phyloP scores from a whole-genome alignment of 768 basidiomycete species.

The Naganishia vishniacii region DNA sequence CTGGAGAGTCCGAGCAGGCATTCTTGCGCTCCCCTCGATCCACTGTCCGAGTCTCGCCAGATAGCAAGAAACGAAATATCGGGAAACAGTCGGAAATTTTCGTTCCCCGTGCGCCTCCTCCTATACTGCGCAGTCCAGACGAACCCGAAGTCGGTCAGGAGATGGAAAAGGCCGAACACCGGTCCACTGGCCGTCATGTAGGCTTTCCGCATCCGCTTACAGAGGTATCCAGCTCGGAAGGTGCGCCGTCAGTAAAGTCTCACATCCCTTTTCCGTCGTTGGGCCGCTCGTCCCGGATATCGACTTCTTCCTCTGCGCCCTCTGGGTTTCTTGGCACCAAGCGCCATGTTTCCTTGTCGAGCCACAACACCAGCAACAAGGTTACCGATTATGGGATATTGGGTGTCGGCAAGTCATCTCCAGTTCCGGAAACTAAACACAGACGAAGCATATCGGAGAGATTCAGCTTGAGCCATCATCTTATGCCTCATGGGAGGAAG shows the following conservation, averaged over 20 bases:
- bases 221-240: neutral
- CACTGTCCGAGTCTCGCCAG: neutral
- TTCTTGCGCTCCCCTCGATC: too few relatives aligned
- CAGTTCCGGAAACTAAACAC: neutral
- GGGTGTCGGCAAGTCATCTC: neutral
- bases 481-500: slow-evolving; percentile 1
- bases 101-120: slow-evolving; percentile 2
- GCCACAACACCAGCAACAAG: neutral
- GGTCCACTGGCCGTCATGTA: neutral
- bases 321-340: slow-evolving; percentile 1
- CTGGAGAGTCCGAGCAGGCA: neutral
- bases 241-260: neutral
- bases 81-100: neutral
- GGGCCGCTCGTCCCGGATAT: neutral
- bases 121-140: neutral
- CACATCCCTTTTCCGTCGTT: neutral
- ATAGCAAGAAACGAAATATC: neutral
- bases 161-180: neutral
- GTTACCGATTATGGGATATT: neutral
- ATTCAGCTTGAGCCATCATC: slow-evolving; percentile 12
- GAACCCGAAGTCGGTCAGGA: neutral
- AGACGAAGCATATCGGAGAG: slow-evolving; percentile 14
- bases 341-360: neutral
- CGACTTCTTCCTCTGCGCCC: slow-evolving; percentile 2
- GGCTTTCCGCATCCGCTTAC: neutral